These are phyloP conservation scores for Eucalyptus tenuipes DNA, from an alignment of 345 rosid genomes.

Conservation along the genomic window DNA sequence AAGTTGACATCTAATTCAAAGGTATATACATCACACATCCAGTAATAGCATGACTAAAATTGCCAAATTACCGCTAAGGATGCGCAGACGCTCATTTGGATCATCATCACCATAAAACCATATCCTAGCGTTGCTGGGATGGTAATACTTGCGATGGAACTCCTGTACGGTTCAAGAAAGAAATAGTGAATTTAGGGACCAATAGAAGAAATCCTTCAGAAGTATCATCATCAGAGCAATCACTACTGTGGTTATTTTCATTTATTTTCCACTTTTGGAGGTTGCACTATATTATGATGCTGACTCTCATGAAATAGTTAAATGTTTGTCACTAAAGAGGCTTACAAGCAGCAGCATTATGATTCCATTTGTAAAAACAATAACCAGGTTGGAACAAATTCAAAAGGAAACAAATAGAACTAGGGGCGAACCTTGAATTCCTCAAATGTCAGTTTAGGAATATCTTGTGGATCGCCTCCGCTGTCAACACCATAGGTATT, in stretches of 20 bases:
- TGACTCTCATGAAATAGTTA: background rate
- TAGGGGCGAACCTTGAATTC: conserved; percentile 54
- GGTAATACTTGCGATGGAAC: conserved; percentile 80
- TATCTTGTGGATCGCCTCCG: conserved; percentile 91
- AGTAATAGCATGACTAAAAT: background rate
- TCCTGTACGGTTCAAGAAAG: conserved; percentile 30
- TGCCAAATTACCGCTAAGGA: conserved; percentile 61
- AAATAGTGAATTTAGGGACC: background rate
- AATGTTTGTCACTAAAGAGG: background rate
- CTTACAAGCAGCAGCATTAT: background rate
- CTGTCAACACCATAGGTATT: conserved; percentile 97
- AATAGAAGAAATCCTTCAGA: background rate
- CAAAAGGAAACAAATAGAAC: background rate
- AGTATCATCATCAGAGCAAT: background rate
- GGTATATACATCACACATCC: background rate
- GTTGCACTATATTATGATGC: background rate
- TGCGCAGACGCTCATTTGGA: conserved; percentile 61
- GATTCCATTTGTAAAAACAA: background rate
- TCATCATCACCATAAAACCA: conserved; percentile 99
- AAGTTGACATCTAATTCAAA: background rate
- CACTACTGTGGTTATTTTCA: background rate
- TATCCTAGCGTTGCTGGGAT: conserved; percentile 91
- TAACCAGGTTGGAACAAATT: background rate
- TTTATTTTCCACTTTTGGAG: background rate
- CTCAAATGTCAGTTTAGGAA: conserved; percentile 79